Percentiles rank a stretch among this genome's conserved stretches.
phyloP scores from a whole-genome alignment of 371 early-diverging fungal species.

The Zychaea mexicana region DNA sequence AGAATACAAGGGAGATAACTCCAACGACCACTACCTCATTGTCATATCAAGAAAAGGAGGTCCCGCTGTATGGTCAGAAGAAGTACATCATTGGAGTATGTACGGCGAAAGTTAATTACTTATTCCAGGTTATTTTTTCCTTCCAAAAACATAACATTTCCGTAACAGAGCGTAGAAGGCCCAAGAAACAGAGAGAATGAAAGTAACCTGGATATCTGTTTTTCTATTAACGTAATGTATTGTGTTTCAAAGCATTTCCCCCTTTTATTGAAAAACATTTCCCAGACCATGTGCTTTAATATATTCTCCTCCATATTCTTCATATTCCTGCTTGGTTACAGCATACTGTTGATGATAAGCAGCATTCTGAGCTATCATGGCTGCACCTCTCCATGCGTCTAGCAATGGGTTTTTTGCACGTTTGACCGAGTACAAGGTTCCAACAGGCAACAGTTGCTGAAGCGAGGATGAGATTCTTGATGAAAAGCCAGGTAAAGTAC shows the following conservation, averaged over 20 bases:
- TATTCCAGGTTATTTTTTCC: too few relatives aligned
- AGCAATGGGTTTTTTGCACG: constrained; percentile 71
- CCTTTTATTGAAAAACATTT: constrained; percentile 44
- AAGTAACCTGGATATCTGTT: neutral
- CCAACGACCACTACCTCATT: too few relatives aligned
- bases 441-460: constrained; percentile 64
- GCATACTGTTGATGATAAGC: constrained; percentile 37
- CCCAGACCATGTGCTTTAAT: constrained; percentile 81
- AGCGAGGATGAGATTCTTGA: constrained; percentile 65
- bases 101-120: too few relatives aligned
- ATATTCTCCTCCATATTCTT: constrained; percentile 85
- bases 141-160: too few relatives aligned
- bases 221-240: too few relatives aligned
- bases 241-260: too few relatives aligned
- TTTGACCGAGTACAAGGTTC: constrained; percentile 58
- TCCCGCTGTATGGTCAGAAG: too few relatives aligned
- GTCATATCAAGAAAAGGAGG: too few relatives aligned
- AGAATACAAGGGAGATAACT: too few relatives aligned
- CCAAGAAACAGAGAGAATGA: too few relatives aligned
- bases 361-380: constrained; percentile 48
- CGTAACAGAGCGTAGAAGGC: too few relatives aligned
- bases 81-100: too few relatives aligned
- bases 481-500: constrained; percentile 63
- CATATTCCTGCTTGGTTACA: constrained; percentile 72
- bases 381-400: constrained; percentile 90